These are phyloP conservation scores for Cyclotella sp. DNA, from an alignment of 108 stramenopile genomes.

Conservation along the genomic window DNA sequence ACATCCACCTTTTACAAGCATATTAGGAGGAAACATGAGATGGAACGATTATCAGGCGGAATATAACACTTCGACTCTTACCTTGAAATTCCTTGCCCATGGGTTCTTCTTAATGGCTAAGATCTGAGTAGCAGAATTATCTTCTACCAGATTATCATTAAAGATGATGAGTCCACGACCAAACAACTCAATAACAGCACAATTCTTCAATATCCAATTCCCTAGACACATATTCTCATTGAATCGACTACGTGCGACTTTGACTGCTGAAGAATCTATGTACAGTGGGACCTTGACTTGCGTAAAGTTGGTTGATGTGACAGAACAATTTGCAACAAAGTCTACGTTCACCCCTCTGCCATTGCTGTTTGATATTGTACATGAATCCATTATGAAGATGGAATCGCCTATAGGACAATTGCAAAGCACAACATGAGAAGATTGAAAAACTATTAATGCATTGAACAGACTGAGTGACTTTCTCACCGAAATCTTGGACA, in stretches of 20 bases:
- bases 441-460: neutral
- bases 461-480: neutral
- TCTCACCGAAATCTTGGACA: neutral
- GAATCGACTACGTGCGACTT: slow-evolving; percentile 6
- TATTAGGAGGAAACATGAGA: too few species aligned
- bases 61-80: too few species aligned
- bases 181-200: neutral
- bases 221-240: slow-evolving; percentile 8
- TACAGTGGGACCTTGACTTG: slow-evolving; percentile 1
- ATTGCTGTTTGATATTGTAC: neutral
- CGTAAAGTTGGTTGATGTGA: slow-evolving; percentile 12
- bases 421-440: too few species aligned
- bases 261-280: neutral
- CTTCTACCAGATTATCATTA: slow-evolving; percentile 10
- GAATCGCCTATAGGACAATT: neutral
- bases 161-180: neutral
- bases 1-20: too few species aligned
- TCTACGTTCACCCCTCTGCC: neutral
- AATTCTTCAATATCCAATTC: too few species aligned
- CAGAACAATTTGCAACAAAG: neutral
- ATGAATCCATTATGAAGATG: neutral
- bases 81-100: neutral
- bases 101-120: neutral
- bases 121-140: slow-evolving; percentile 6
- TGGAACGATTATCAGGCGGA: too few species aligned